Percentiles rank a stretch among this genome's conserved stretches.
These are phyloP conservation scores for Stephania cephalantha DNA, from an alignment of 164 flowering plant species.

Conservation along the genomic window DNA sequence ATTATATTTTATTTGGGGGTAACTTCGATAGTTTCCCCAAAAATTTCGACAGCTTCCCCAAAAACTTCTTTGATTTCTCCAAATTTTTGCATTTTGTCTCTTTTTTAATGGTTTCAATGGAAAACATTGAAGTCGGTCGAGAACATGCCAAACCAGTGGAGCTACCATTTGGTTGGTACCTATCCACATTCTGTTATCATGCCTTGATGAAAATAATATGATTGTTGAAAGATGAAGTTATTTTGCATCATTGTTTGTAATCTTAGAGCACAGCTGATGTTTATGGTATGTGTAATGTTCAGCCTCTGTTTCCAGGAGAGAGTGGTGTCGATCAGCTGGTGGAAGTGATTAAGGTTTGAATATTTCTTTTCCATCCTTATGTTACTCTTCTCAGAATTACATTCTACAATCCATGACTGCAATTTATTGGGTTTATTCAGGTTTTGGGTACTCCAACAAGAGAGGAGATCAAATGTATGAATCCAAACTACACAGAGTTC, in stretches of 20 bases:
- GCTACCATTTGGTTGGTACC: too few relatives aligned
- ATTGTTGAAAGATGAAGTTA: neutral
- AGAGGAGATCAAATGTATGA: constrained; percentile 98
- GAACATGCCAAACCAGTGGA: too few relatives aligned
- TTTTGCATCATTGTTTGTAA: neutral
- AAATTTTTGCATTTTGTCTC: too few relatives aligned
- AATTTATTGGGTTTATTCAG: constrained; percentile 23
- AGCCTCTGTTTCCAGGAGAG: constrained; percentile 92
- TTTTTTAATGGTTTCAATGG: too few relatives aligned
- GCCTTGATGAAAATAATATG: neutral
- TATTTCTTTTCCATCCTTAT: neutral
- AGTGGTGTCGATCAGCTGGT: constrained; percentile 91
- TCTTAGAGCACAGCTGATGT: constrained; percentile 11
- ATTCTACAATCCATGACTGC: neutral
- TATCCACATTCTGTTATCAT: neutral
- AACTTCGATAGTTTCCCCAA: too few relatives aligned
- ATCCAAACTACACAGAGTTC: constrained; percentile 87
- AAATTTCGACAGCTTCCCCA: too few relatives aligned
- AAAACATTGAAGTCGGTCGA: too few relatives aligned
- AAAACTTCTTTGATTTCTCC: too few relatives aligned
- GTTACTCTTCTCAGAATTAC: neutral
- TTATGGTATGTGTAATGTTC: constrained; percentile 19
- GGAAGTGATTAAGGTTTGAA: constrained; percentile 72
- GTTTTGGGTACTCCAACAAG: constrained; percentile 91
- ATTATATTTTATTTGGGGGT: too few relatives aligned